These are phyloP conservation scores for Leccinum imitatum DNA, from an alignment of 768 basidiomycete genomes.

Conservation along the genomic window DNA sequence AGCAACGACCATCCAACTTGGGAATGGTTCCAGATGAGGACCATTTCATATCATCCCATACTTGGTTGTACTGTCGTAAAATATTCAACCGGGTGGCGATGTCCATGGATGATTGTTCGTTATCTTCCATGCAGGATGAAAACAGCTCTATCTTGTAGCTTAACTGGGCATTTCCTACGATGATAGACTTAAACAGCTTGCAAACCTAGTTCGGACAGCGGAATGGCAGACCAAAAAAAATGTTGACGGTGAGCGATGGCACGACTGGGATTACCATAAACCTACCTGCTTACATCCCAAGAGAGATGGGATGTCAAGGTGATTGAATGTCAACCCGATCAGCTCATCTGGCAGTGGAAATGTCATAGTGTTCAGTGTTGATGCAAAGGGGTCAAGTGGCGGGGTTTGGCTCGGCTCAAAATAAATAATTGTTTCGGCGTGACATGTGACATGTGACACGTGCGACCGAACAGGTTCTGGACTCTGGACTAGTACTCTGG, in stretches of 20 bases:
- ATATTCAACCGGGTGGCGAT: slow-evolving; percentile 22
- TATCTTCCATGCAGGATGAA: slow-evolving; percentile 29
- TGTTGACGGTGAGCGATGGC: not conserved
- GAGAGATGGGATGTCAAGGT: slow-evolving; percentile 32
- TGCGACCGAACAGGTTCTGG: no score
- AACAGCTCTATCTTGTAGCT: slow-evolving; percentile 34
- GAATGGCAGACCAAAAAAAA: not conserved
- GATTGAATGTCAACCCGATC: slow-evolving; percentile 20
- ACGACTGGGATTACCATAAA: not conserved
- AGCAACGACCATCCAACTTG: slow-evolving; percentile 22
- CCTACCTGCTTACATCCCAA: slow-evolving; percentile 29
- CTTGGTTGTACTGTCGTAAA: slow-evolving; percentile 28
- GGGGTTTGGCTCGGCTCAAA: not conserved
- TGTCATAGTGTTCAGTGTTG: slow-evolving; percentile 5
- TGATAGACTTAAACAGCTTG: slow-evolving; percentile 27
- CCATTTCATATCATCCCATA: slow-evolving; percentile 31
- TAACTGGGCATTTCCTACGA: slow-evolving; percentile 26
- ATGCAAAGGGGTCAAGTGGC: not conserved
- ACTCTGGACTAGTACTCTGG: no score
- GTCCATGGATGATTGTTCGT: slow-evolving; percentile 19
- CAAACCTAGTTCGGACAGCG: slow-evolving; percentile 26
- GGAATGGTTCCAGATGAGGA: slow-evolving; percentile 12
- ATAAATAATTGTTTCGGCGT: not conserved
- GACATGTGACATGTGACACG: not conserved
- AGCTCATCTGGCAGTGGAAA: slow-evolving; percentile 33